phyloP scores from a whole-genome alignment of 2,329 filamentous ascomycete species.

The Ophiostoma triangulosporum region DNA sequence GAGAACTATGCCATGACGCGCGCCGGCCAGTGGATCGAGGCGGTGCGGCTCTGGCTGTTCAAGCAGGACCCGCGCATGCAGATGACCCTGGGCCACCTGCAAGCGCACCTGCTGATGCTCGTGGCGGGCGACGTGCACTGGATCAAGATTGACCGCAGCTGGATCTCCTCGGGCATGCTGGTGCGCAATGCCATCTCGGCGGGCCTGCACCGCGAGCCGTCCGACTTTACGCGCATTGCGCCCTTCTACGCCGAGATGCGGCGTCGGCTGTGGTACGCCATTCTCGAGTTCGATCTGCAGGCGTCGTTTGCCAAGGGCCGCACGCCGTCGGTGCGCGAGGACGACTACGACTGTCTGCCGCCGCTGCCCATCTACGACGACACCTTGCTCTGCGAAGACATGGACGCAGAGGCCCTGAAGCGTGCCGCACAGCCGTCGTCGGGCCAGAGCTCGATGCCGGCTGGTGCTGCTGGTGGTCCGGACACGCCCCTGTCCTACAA shows the following conservation, averaged over 20 bases:
- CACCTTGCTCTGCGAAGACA: background rate
- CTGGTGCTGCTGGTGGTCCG: background rate
- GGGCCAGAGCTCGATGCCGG: background rate
- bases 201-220: background rate
- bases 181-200: background rate
- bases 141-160: background rate
- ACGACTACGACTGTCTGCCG: background rate
- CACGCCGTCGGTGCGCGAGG: background rate
- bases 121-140: background rate
- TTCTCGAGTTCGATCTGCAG: background rate
- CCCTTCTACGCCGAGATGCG: background rate
- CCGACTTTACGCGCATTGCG: background rate
- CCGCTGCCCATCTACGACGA: background rate
- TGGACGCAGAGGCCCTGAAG: background rate
- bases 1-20: background rate
- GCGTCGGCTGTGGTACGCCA: background rate
- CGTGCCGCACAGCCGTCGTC: background rate
- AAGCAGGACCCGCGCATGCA: background rate
- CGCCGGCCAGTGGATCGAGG: background rate
- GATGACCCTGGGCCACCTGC: background rate
- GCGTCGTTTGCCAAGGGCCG: background rate
- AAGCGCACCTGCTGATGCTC: background rate
- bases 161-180: background rate
- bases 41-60: background rate
- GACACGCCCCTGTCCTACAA: background rate